Conservation (phyloP, 1,284 basidiomycete species). For the Irpex lacteus region DNA sequence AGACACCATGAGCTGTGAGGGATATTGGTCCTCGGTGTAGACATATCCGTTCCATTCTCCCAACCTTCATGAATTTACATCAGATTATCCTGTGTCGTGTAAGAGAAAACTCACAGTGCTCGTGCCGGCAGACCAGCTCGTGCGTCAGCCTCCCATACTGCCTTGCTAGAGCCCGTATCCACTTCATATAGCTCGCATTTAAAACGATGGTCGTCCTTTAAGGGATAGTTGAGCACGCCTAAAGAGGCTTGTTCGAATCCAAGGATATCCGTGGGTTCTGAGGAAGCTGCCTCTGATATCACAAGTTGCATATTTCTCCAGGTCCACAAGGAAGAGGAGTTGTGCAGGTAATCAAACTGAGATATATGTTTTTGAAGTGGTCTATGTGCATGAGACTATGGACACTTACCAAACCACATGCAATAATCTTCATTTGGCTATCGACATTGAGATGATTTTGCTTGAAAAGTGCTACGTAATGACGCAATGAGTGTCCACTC, state of each 20-base stretch:
- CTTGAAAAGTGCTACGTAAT: constrained; percentile 17
- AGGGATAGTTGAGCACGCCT: constrained; percentile 19
- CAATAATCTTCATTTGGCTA: constrained; percentile 18
- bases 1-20: constrained; percentile 15
- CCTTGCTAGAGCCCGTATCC: not conserved
- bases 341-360: constrained; percentile 22
- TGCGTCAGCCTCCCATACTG: constrained; percentile 2
- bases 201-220: constrained; percentile 14
- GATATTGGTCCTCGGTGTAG: constrained; percentile 15
- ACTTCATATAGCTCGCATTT: constrained; percentile 14
- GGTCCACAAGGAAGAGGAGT: constrained; percentile 17
- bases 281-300: not conserved
- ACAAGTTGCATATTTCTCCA: constrained; percentile 15
- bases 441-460: constrained; percentile 19
- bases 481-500: not conserved
- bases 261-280: not conserved
- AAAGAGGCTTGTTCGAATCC: not conserved
- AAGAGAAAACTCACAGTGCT: constrained; percentile 11
- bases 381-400: not conserved
- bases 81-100: no score
- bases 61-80: not conserved
- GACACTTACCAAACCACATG: constrained; percentile 20
- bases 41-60: constrained; percentile 19
- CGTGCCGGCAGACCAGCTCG: constrained; percentile 9
- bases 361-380: not conserved